Base-by-base conservation (phyloP, 495 filamentous ascomycete genomes). In the Glarea lozoyensis region DNA sequence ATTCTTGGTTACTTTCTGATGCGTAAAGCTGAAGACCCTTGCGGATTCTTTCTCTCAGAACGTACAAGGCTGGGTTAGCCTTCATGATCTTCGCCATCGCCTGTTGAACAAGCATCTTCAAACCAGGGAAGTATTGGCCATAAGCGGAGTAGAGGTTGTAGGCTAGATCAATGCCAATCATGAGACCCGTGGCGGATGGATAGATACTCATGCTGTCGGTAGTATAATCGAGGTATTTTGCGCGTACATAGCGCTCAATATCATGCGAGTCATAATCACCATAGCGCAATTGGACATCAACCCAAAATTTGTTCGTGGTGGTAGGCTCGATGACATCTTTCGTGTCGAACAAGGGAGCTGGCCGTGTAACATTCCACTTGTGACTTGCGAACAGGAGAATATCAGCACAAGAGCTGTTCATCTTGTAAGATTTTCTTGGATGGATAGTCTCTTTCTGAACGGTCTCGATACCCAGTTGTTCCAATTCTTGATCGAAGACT, bases 31-130 rank as follows among this genome's bases (percentile, higher is more conserved):
- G 93, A 37, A 99, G 76, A 73, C 93, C 93, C 69, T 99, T 99
- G 39, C 93, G 77, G 49, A 99, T 99, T 76, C 93, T 93, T 61
- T 99, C 93, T 40, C 93, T 80, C 37, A 99, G 63, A 36, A 99
- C 93, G 63, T 97, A 99, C 32, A 99, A 65, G 2, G 93, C 93
- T 12, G 93, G 93, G 58, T 97, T 99, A 17, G 90, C 93, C 64
- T 99, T 97, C 93, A 99, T 97, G 59, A 99, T 78, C 81, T 99
- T 99, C 22, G 87, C 86, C 93, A 99, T 97, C 10, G 93, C 93
- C 60, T 96, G 88, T 62, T 97, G 93, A 18, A 97, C 69, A 46
- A 99, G 69, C n/a, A 85, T 82, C 72, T 99, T 99, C 48, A 99
- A 60, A 49, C 93, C 93, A 23, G 93, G 90, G 80, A 99, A 99